phyloP scores from a whole-genome alignment of 305 asterid genomes.

The Solanum hybrid region DNA sequence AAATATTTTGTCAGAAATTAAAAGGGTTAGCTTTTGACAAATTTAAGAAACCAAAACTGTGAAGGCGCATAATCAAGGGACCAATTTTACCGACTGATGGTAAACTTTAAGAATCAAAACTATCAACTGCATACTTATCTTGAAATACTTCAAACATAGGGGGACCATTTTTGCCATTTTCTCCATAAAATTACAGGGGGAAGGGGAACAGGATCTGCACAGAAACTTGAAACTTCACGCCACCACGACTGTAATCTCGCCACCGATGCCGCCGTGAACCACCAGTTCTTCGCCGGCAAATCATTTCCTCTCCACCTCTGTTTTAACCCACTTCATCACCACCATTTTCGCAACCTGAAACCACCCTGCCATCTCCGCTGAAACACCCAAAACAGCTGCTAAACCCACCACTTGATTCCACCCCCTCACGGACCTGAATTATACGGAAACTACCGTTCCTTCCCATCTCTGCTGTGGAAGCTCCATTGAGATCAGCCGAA shows the following conservation, averaged over 20 bases:
- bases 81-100: not conserved
- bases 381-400: not conserved
- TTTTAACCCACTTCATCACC: not conserved
- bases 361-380: not conserved
- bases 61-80: not conserved
- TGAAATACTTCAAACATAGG: no score
- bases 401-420: not conserved
- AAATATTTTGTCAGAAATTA: not conserved
- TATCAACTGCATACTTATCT: not conserved
- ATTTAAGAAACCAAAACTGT: not conserved
- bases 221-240: not conserved
- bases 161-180: no score
- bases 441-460: not conserved
- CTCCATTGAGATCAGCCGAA: not conserved
- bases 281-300: no score
- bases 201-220: no score
- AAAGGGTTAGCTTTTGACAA: not conserved
- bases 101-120: not conserved
- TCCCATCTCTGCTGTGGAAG: not conserved
- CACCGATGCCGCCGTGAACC: no score
- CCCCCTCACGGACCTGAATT: not conserved
- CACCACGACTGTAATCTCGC: no score
- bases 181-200: not conserved
- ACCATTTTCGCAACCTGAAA: not conserved
- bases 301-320: not conserved